phyloP scores from a whole-genome alignment of 2,329 filamentous ascomycete genomes.

The Orbilia brochopaga region DNA sequence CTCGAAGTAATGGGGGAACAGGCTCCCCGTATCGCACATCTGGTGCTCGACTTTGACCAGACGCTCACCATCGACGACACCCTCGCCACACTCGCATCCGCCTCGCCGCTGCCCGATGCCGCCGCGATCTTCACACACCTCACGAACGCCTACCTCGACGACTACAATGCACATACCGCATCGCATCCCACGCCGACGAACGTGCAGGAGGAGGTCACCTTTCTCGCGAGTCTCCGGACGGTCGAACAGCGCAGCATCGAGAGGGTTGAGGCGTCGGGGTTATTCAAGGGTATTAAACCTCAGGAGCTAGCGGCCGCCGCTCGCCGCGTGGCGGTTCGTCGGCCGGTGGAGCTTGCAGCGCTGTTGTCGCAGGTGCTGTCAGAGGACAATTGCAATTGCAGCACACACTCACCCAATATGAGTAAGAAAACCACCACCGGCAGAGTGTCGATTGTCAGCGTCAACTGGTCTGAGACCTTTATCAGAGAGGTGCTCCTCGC shows the following conservation, averaged over 20 bases:
- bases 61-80: slow-evolving; percentile 32
- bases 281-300: slow-evolving; percentile 31
- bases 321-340: slow-evolving; percentile 18
- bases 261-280: slow-evolving; percentile 26
- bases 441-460: slow-evolving; percentile 33
- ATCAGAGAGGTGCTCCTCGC: slow-evolving; percentile 35
- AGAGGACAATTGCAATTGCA: neutral
- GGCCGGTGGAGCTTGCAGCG: slow-evolving; percentile 4
- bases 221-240: slow-evolving; percentile 19
- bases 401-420: neutral
- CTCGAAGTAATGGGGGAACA: neutral
- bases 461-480: slow-evolving; percentile 38
- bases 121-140: slow-evolving; percentile 17
- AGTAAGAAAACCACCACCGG: neutral
- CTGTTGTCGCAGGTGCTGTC: slow-evolving; percentile 11
- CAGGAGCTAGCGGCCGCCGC: slow-evolving; percentile 14
- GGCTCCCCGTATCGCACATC: slow-evolving; percentile 16
- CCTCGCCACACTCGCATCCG: slow-evolving; percentile 27
- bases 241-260: slow-evolving; percentile 32
- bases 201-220: slow-evolving; percentile 17
- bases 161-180: slow-evolving; percentile 19
- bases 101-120: slow-evolving; percentile 27
- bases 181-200: slow-evolving; percentile 10
- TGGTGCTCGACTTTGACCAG: slow-evolving; percentile 39
- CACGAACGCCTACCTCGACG: slow-evolving; percentile 27